These are phyloP conservation scores for Corylus americana DNA, from an alignment of 306 rosid genomes.

Conservation along the genomic window DNA sequence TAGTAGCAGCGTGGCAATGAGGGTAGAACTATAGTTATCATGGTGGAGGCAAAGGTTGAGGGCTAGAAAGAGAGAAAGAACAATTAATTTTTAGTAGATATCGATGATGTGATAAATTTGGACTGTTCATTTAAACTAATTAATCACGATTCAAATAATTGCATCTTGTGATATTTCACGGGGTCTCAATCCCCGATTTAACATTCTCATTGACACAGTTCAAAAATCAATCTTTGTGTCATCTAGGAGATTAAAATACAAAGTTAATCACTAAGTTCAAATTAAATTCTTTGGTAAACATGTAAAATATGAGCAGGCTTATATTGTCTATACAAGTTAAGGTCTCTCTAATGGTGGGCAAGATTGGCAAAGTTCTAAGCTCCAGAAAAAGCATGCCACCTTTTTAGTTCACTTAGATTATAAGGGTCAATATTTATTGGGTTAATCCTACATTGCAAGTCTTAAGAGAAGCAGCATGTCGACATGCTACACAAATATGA, in stretches of 20 bases:
- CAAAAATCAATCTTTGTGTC: not conserved
- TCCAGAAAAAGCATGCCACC: not conserved
- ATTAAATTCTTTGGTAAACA: not conserved
- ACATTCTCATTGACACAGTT: not conserved
- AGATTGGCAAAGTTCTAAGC: not conserved
- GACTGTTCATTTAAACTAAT: too few species aligned
- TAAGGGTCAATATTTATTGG: not conserved
- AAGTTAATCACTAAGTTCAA: not conserved
- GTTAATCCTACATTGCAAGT: not conserved
- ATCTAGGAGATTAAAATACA: not conserved
- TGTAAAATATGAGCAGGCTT: not conserved
- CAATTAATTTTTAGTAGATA: too few species aligned
- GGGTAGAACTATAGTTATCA: too few species aligned
- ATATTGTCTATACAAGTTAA: not conserved
- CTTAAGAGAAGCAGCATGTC: not conserved
- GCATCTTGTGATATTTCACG: too few species aligned
- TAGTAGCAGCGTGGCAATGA: too few species aligned
- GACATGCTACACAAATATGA: not conserved
- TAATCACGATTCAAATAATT: too few species aligned
- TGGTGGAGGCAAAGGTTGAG: too few species aligned
- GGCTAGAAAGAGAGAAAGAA: too few species aligned
- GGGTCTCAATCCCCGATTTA: not conserved
- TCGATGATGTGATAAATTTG: too few species aligned
- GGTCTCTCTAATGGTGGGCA: conserved; percentile 2
- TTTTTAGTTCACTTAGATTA: not conserved